Conservation (phyloP, 1,139 yeast species). For the Lizanozyma gosingica region DNA sequence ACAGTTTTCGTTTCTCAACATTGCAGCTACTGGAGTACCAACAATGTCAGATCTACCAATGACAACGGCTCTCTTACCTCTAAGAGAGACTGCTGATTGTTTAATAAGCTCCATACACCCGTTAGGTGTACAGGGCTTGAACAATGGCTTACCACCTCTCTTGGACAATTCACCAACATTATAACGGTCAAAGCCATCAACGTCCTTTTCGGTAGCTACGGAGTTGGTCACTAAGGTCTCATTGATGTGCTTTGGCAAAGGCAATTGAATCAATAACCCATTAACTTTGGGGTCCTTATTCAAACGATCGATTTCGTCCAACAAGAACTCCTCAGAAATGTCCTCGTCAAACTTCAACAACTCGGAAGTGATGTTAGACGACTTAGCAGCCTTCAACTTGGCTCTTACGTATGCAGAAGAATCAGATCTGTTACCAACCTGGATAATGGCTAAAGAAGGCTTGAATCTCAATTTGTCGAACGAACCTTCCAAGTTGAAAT, state of each 20-base stretch:
- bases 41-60: slow-evolving; percentile 78
- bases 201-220: slow-evolving; percentile 62
- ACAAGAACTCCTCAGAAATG: slow-evolving; percentile 46
- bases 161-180: slow-evolving; percentile 72
- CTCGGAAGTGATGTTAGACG: slow-evolving; percentile 54
- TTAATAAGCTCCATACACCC: slow-evolving; percentile 64
- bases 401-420: slow-evolving; percentile 70
- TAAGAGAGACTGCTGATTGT: slow-evolving; percentile 48
- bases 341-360: slow-evolving; percentile 49
- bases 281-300: slow-evolving; percentile 59
- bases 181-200: slow-evolving; percentile 70
- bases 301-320: slow-evolving; percentile 45
- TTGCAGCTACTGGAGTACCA: slow-evolving; percentile 71
- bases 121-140: slow-evolving; percentile 74
- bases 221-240: slow-evolving; percentile 62
- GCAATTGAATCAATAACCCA: slow-evolving; percentile 66
- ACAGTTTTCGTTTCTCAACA: slow-evolving; percentile 63
- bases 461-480: slow-evolving; percentile 38
- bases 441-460: slow-evolving; percentile 62
- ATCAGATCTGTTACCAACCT: slow-evolving; percentile 71
- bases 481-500: slow-evolving; percentile 22
- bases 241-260: slow-evolving; percentile 61
- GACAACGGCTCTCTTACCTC: slow-evolving; percentile 69
- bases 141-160: slow-evolving; percentile 61
- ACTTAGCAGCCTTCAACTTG: slow-evolving; percentile 64